Conservation (phyloP, 192 early-diverging fungal species). For the Coemansia reversa region DNA sequence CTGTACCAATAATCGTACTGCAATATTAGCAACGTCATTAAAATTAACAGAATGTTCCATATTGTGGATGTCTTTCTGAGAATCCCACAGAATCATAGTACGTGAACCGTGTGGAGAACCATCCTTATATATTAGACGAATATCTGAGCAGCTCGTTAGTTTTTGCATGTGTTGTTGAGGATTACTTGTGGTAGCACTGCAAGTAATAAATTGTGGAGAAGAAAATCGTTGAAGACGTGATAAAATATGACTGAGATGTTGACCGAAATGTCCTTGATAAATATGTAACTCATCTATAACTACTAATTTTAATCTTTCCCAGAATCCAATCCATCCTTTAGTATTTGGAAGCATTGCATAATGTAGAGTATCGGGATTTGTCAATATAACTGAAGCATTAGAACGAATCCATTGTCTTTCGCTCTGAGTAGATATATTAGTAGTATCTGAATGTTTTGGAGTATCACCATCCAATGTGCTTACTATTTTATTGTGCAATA, state of each 20-base stretch:
- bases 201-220: conserved; percentile 59
- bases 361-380: conserved; percentile 84
- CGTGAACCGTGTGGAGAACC: conserved; percentile 28
- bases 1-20: conserved; percentile 31
- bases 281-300: conserved; percentile 79
- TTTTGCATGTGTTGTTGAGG: conserved; percentile 31
- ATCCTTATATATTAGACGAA: conserved; percentile 10
- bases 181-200: conserved; percentile 72
- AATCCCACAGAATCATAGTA: conserved; percentile 26
- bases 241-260: conserved; percentile 65
- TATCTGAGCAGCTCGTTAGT: conserved; percentile 3
- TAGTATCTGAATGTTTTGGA: background rate
- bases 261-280: conserved; percentile 67
- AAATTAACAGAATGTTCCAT: background rate
- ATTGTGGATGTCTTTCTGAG: background rate
- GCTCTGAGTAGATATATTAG: background rate
- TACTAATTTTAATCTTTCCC: conserved; percentile 57
- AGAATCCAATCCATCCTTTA: conserved; percentile 59
- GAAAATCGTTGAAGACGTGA: conserved; percentile 63
- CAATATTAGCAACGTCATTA: conserved; percentile 34
- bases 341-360: conserved; percentile 62
- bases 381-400: conserved; percentile 64
- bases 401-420: conserved; percentile 55
- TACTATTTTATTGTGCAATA: conserved; percentile 32
- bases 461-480: conserved; percentile 32